These are phyloP conservation scores for Verticillium klebahnii DNA, from an alignment of 2,329 filamentous ascomycete genomes.

Conservation along the genomic window DNA sequence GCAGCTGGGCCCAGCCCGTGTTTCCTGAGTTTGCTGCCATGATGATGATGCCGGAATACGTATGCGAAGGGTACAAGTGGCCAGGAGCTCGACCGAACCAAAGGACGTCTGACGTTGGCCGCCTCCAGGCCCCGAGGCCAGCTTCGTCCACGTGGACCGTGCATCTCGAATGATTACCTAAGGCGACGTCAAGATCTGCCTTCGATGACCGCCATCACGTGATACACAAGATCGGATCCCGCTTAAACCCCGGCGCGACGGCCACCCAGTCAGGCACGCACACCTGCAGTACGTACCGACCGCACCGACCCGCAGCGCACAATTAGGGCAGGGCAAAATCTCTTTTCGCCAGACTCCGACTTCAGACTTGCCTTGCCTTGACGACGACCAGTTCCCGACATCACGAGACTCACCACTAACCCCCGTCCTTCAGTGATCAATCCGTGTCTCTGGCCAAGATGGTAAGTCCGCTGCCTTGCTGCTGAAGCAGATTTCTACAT, in stretches of 20 bases:
- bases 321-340: not conserved
- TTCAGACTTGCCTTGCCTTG: not conserved
- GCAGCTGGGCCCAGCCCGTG: conserved; percentile 85
- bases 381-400: not conserved
- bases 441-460: conserved; percentile 30
- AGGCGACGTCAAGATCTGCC: not conserved
- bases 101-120: not conserved
- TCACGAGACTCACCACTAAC: conserved; percentile 10
- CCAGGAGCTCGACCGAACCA: not conserved
- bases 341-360: not conserved
- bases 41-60: conserved; percentile 7
- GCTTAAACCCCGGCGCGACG: not conserved
- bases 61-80: conserved; percentile 4
- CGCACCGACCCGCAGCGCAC: not conserved
- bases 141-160: conserved; percentile 8
- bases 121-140: conserved; percentile 1
- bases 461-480: conserved; percentile 33
- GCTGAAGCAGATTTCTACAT: not conserved
- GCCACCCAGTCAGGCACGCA: not conserved
- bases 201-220: not conserved
- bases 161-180: conserved; percentile 11
- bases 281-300: not conserved
- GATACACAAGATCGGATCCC: not conserved
- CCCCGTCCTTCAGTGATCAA: conserved; percentile 24
- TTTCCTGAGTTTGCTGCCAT: conserved; percentile 53